Percentiles rank a stretch among this genome's conserved stretches.
Evolutionary conservation across 1,284 basidiomycete species (phyloP).

Genomic region (Boletus smithii): DNA sequence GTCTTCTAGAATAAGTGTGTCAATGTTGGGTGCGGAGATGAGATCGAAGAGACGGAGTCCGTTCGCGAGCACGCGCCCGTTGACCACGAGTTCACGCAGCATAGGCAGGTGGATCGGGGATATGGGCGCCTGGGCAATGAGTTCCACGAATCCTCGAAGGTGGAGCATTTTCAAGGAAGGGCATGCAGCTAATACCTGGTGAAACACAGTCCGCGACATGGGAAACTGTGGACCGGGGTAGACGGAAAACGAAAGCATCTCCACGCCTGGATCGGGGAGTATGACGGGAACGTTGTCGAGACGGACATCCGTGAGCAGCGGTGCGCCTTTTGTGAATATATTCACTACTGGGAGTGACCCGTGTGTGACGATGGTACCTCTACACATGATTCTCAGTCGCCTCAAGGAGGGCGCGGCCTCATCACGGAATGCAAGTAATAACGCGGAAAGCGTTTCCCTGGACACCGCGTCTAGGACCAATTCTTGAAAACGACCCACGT

Average conservation of each 20-base stretch:
- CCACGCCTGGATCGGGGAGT: slow-evolving; percentile 17
- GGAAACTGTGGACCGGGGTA: slow-evolving; percentile 33
- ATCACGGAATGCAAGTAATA: slow-evolving; percentile 27
- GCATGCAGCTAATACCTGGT: slow-evolving; percentile 22
- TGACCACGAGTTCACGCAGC: slow-evolving; percentile 32
- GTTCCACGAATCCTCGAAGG: slow-evolving; percentile 33
- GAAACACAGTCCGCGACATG: slow-evolving; percentile 26
- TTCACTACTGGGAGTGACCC: slow-evolving; percentile 24
- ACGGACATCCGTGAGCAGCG: slow-evolving; percentile 30
- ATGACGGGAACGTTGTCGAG: slow-evolving; percentile 31
- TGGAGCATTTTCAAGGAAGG: slow-evolving; percentile 25
- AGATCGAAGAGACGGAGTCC: slow-evolving; percentile 34
- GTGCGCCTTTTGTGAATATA: slow-evolving; percentile 30
- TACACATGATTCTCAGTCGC: slow-evolving; percentile 31
- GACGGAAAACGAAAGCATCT: slow-evolving; percentile 29
- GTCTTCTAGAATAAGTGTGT: slow-evolving; percentile 33
- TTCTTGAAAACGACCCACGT: slow-evolving; percentile 30
- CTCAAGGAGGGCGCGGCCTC: slow-evolving; percentile 25
- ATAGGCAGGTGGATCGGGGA: slow-evolving; percentile 22
- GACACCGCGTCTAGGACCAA: slow-evolving; percentile 32
- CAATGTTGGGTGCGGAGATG: slow-evolving; percentile 31
- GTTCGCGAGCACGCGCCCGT: slow-evolving; percentile 29
- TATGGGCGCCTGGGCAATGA: slow-evolving; percentile 18
- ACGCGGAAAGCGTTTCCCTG: slow-evolving; percentile 28
- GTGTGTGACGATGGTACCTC: slow-evolving; percentile 30